These are phyloP conservation scores for Aspergillus conjunctus DNA, from an alignment of 495 filamentous ascomycete genomes.

Conservation along the genomic window DNA sequence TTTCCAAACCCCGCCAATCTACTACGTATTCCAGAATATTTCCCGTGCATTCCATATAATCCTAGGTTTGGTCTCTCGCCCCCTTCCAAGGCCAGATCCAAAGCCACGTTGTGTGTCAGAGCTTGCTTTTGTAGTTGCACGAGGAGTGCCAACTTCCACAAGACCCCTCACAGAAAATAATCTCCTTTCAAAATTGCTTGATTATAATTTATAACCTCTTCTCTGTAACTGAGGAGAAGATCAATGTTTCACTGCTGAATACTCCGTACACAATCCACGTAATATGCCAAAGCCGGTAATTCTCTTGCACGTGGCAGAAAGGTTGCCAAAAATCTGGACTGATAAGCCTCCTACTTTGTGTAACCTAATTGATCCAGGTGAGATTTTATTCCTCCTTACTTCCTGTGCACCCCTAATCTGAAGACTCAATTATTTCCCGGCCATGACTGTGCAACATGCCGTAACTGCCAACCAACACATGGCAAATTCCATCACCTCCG, in stretches of 20 bases:
- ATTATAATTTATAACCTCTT: too few species aligned
- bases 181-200: too few species aligned
- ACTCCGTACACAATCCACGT: background rate
- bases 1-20: too few species aligned
- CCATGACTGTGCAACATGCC: background rate
- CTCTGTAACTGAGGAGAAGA: too few species aligned
- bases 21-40: too few species aligned
- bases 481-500: background rate
- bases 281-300: slow-evolving; percentile 3
- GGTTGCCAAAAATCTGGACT: slow-evolving; percentile 3
- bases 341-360: slow-evolving; percentile 16
- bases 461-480: background rate
- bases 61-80: too few species aligned
- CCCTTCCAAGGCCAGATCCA: too few species aligned
- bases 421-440: background rate
- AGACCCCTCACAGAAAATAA: too few species aligned
- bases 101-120: too few species aligned
- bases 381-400: background rate
- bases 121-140: too few species aligned
- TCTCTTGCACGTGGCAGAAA: slow-evolving; percentile 17
- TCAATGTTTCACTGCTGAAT: background rate
- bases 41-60: too few species aligned
- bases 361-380: slow-evolving; percentile 25
- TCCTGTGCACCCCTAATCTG: background rate
- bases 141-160: too few species aligned